A percentile compares a stretch with the other conserved stretches of the same genome.
Conservation (phyloP, 441 rosid genomes). For the Syzygium syzygioides region DNA sequence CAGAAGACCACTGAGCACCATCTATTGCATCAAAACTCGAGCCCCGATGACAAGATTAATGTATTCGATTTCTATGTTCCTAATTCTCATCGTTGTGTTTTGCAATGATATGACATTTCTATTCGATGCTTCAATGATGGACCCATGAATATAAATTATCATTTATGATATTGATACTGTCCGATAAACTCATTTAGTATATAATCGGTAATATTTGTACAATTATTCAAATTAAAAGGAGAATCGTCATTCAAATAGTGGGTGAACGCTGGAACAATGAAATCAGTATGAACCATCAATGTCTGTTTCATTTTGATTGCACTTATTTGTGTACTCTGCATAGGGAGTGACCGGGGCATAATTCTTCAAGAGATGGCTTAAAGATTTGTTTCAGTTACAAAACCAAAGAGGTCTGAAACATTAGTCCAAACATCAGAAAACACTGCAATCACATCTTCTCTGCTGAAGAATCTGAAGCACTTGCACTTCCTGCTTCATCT, state of each 20-base stretch:
- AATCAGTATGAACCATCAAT: not conserved
- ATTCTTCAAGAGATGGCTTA: not conserved
- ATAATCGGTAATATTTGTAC: not conserved
- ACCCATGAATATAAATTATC: not conserved
- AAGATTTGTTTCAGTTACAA: not conserved
- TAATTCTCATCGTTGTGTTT: no score
- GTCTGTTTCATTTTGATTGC: not conserved
- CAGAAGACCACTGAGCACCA: not conserved
- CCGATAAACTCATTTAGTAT: not conserved
- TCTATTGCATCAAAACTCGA: not conserved
- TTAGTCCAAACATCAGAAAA: not conserved
- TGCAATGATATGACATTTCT: not conserved
- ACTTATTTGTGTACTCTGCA: not conserved
- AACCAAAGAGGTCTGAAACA: not conserved
- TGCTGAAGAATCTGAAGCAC: not conserved
- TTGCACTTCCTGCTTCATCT: conserved; percentile 9
- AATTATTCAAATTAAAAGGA: not conserved
- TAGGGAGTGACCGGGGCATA: not conserved
- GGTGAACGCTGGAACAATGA: not conserved
- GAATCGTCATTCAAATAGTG: not conserved
- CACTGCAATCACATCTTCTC: not conserved
- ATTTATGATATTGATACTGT: not conserved
- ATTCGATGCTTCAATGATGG: not conserved
- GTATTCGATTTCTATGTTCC: no score
- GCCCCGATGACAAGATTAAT: not conserved